Conservation (phyloP, 1,284 basidiomycete genomes). For the Ceratorhiza oryzae-sativae region DNA sequence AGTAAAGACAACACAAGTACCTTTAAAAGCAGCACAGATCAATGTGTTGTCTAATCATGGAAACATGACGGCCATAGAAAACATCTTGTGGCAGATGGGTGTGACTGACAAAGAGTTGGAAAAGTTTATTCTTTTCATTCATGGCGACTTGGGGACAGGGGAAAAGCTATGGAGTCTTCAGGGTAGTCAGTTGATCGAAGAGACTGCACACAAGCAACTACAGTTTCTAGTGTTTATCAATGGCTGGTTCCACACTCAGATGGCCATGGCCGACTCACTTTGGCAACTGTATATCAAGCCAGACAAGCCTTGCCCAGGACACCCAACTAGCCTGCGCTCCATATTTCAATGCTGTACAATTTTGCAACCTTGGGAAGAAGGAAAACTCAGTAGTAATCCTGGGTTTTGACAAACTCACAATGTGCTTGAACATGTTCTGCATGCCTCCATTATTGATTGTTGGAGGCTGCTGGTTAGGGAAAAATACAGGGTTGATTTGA, state of each 20-base stretch:
- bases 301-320: not conserved
- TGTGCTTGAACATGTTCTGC: slow-evolving; percentile 49
- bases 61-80: slow-evolving; percentile 46
- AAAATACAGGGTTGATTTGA: slow-evolving; percentile 45
- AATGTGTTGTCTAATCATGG: slow-evolving; percentile 46
- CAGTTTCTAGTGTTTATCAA: slow-evolving; percentile 49
- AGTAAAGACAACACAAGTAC: slow-evolving; percentile 46
- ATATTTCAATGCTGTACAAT: slow-evolving; percentile 38
- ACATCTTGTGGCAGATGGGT: slow-evolving; percentile 48
- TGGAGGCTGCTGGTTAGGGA: slow-evolving; percentile 44
- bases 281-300: slow-evolving; percentile 47
- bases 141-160: slow-evolving; percentile 48
- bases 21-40: slow-evolving; percentile 47
- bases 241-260: slow-evolving; percentile 54
- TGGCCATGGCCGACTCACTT: slow-evolving; percentile 53
- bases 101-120: not conserved
- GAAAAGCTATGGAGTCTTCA: slow-evolving; percentile 44
- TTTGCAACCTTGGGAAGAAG: slow-evolving; percentile 49
- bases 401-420: slow-evolving; percentile 53
- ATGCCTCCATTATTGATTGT: slow-evolving; percentile 45
- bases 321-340: slow-evolving; percentile 40
- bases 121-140: slow-evolving; percentile 40
- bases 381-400: slow-evolving; percentile 48
- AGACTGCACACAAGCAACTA: slow-evolving; percentile 40
- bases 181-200: slow-evolving; percentile 46